Evolutionary conservation across 2,329 filamentous ascomycete genomes (phyloP), one percentile per base, ranked within the genome.

Genomic region (Colletotrichum higginsianum): DNA sequence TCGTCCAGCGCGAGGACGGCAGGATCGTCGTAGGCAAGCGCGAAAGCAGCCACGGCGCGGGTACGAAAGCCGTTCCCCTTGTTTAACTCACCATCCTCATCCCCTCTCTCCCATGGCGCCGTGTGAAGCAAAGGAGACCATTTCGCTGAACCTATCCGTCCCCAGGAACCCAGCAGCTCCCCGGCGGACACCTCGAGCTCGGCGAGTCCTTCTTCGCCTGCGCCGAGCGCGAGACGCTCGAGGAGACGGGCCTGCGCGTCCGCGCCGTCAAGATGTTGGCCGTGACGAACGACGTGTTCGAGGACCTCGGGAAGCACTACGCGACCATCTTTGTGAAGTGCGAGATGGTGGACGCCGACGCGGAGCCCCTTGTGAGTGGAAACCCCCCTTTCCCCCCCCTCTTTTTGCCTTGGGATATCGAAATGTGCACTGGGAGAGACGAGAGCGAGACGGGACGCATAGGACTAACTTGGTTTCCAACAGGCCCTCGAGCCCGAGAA

Each of bases 131-230:
- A 30, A 8, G 30, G 30, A 8, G 7, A 30, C 30, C 30, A 8
- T 1, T 30, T 30, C 12, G 15, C 40, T 23, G 42, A 38, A 26
- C 38, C 16, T 2, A 12, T 6, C 6, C 9, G 6, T 11, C 9
- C 73, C 71, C 42, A 88, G 90, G 88, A 1, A 90, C 88, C 0
- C 90, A 87, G 81, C 91, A 90, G 61, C 87, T 94, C 16, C 93
- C 93, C 0, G 93, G 93, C 26, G 94, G 93, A 0, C 93, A 96
- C 76, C 86, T 95, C 18, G 93, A 96, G 72, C 87, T 88, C 67
- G 87, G 88, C 73, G 93, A 96, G 78, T 84, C 84, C 2, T 86
- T 90, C 42, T 84, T 89, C 23, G 79, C 81, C 0, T 94, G 93
- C 70, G 92, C 92, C 0, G 86, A 82, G 57, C 87, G 93, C 4